phyloP scores from a whole-genome alignment of 768 basidiomycete genomes.

The Hericium erinaceus region DNA sequence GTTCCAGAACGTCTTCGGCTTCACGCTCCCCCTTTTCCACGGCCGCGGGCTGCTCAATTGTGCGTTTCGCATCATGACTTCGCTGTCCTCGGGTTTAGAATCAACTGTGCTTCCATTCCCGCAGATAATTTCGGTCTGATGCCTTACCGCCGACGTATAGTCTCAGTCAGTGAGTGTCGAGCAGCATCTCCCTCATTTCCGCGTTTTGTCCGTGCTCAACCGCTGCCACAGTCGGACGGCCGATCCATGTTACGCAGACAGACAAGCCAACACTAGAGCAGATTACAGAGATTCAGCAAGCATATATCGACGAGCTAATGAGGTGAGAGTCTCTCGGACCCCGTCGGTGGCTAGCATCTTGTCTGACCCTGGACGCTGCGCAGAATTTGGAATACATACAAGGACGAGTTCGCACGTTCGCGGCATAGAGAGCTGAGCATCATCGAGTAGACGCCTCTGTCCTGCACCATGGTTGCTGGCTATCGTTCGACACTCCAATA shows the following conservation, averaged over 20 bases:
- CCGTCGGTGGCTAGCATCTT: not conserved
- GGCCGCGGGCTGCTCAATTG: conserved; percentile 94
- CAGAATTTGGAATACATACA: conserved; percentile 96
- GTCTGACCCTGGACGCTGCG: not conserved
- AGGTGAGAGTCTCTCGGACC: conserved; percentile 40
- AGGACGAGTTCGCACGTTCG: conserved; percentile 84
- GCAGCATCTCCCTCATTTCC: not conserved
- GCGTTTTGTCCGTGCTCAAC: not conserved
- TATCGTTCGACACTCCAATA: no score
- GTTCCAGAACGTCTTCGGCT: conserved; percentile 89
- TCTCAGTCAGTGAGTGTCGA: conserved; percentile 81
- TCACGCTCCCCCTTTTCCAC: conserved; percentile 95
- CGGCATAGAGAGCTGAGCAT: conserved; percentile 71
- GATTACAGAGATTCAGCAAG: conserved; percentile 65
- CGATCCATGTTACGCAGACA: conserved; percentile 68
- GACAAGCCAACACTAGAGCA: conserved; percentile 80
- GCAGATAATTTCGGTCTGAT: conserved; percentile 90
- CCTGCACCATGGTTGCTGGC: no score
- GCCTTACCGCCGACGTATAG: conserved; percentile 91
- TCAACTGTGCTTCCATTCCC: not conserved
- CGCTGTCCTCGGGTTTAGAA: not conserved
- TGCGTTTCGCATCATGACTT: conserved; percentile 25
- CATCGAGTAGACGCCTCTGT: conserved; percentile 41
- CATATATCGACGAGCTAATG: conserved; percentile 89
- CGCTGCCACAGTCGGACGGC: conserved; percentile 65